These are phyloP conservation scores for Yamadazyma sp. DNA, from an alignment of 1,139 yeast species.

Conservation along the genomic window DNA sequence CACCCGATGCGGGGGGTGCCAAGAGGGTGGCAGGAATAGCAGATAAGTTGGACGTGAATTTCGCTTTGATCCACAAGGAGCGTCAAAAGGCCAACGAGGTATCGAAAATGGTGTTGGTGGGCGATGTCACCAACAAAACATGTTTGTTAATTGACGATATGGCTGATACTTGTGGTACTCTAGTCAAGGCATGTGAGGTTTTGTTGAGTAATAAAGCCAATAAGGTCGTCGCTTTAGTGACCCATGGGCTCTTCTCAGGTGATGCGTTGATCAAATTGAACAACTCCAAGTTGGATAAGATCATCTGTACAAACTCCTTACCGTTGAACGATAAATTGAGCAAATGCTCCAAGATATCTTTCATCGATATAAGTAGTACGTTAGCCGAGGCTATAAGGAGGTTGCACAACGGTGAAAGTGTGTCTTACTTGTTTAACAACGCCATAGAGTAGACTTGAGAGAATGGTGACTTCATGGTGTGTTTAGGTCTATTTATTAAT, in stretches of 20 bases:
- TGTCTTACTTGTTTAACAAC: conserved; percentile 82
- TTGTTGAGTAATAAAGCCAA: conserved; percentile 78
- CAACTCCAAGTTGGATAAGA: conserved; percentile 70
- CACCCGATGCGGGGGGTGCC: conserved; percentile 99
- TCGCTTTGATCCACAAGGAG: conserved; percentile 96
- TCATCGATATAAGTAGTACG: conserved; percentile 84
- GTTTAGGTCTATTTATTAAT: background rate
- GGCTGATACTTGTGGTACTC: conserved; percentile 98
- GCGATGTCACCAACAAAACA: conserved; percentile 85
- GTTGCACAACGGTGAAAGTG: conserved; percentile 95
- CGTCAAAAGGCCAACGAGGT: conserved; percentile 95
- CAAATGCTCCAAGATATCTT: conserved; percentile 72
- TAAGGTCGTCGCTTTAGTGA: conserved; percentile 89
- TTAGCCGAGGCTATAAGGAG: conserved; percentile 97
- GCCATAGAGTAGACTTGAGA: conserved; percentile 23
- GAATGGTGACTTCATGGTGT: background rate
- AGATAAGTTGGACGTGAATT: conserved; percentile 86
- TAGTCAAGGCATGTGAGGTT: conserved; percentile 94
- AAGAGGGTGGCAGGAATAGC: conserved; percentile 96
- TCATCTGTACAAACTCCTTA: conserved; percentile 92
- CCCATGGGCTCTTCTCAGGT: conserved; percentile 92
- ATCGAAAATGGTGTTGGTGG: conserved; percentile 92
- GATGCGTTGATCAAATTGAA: conserved; percentile 84
- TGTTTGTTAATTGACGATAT: conserved; percentile 94
- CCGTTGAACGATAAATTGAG: conserved; percentile 80